Evolutionary conservation across 495 filamentous ascomycete species (phyloP).

Genomic region (Aspergillus wentii): DNA sequence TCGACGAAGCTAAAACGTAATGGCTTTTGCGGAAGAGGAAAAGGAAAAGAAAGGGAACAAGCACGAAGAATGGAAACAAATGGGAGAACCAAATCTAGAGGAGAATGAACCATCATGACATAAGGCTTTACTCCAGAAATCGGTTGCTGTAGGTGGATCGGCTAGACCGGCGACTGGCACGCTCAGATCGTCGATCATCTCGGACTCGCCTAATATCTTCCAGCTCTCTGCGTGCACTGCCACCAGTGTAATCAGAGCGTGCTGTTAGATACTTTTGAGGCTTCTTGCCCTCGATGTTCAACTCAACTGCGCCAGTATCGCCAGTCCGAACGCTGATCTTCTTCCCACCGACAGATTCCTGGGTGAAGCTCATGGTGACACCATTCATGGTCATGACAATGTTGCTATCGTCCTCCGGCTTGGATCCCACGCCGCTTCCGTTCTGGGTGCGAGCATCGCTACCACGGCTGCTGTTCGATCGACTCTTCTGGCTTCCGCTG

Average conservation of each 20-base stretch:
- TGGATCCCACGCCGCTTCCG: constrained; percentile 28
- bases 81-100: too few relatives aligned
- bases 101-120: too few relatives aligned
- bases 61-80: constrained; percentile 28
- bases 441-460: constrained; percentile 29
- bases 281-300: constrained; percentile 34
- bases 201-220: constrained; percentile 26
- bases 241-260: constrained; percentile 32
- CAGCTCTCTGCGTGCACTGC: constrained; percentile 21
- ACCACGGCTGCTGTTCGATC: constrained; percentile 40
- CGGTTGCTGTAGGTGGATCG: constrained; percentile 33
- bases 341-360: constrained; percentile 33
- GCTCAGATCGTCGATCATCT: constrained; percentile 35
- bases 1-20: too few relatives aligned
- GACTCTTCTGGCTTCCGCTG: constrained; percentile 41
- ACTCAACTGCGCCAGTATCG: constrained; percentile 31
- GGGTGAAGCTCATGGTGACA: constrained; percentile 36
- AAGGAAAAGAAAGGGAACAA: constrained; percentile 43
- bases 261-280: constrained; percentile 33
- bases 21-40: background rate
- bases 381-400: constrained; percentile 41
- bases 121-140: constrained; percentile 15
- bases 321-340: constrained; percentile 38
- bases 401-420: constrained; percentile 32
- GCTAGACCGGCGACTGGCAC: constrained; percentile 32